Conservation (phyloP, 2,329 filamentous ascomycete genomes). For the Plenodomus lindquistii region DNA sequence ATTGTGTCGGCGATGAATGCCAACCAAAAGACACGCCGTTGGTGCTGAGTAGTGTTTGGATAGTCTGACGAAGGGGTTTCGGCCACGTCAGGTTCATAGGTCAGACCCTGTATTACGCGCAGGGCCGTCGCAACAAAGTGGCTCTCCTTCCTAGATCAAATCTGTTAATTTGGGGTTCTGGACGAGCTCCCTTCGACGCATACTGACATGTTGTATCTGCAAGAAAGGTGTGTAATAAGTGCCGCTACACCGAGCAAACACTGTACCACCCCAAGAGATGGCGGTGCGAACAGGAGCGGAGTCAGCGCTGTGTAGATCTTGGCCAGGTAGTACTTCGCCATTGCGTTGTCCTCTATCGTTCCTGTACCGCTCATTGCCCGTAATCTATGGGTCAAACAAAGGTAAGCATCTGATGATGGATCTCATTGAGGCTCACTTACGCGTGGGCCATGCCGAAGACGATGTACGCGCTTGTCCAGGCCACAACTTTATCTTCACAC, state of each 20-base stretch:
- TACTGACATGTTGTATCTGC: conserved; percentile 4
- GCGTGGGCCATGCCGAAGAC: conserved; percentile 32
- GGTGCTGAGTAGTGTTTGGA: conserved; percentile 11
- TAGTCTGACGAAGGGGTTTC: neutral
- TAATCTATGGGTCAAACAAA: conserved; percentile 27
- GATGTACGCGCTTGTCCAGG: conserved; percentile 28
- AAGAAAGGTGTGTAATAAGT: conserved; percentile 19
- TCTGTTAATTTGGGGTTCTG: neutral
- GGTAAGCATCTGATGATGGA: neutral
- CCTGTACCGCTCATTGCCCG: conserved; percentile 27
- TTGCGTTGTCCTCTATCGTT: conserved; percentile 20
- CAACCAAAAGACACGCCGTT: conserved; percentile 30
- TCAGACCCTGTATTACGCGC: conserved; percentile 24
- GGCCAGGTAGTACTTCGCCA: conserved; percentile 26
- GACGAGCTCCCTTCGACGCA: neutral
- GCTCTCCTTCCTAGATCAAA: neutral
- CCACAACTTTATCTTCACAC: conserved; percentile 25
- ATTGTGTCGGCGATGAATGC: conserved; percentile 25
- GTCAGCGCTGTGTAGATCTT: conserved; percentile 16
- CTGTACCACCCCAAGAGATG: conserved; percentile 26
- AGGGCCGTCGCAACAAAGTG: conserved; percentile 29
- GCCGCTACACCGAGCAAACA: conserved; percentile 24
- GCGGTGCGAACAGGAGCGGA: conserved; percentile 18
- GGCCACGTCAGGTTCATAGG: conserved; percentile 9
- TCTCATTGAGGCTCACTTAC: neutral